Base-by-base conservation (phyloP, 129 eudicot species). In the Chrysanthemum lavandulifolium region DNA sequence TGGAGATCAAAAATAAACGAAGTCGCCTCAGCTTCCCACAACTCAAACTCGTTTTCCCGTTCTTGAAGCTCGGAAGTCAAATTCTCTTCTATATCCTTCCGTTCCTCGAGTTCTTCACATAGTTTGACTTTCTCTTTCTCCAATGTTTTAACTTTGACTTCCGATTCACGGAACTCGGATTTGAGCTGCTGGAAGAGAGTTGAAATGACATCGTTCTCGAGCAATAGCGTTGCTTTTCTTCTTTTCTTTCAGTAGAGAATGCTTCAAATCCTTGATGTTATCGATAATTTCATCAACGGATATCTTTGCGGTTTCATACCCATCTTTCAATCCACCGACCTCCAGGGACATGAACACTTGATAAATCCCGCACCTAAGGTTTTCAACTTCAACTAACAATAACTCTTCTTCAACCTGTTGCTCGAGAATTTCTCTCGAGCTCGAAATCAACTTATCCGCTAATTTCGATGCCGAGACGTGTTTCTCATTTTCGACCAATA, bases 1-100 rank as follows among this genome's bases (percentile, higher is more conserved):
- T 94, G 99, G 80, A 94, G 96, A 82, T 90, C 96, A 57, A 94
- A 94, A 76, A 85, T 81, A 71, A 94, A 94, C 2, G 93, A 68
- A 13, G 91, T 60, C 1, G 99, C 99, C 82, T 94, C 99, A 6
- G 99, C 85, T 55, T 94, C 99, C 97, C 97, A 94, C 18, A 94
- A 80, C 74, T 90, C 89, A 78, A 82, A 88, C 75, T 88, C 99
- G 12, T 84, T 82, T 73, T 74, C 89, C 58, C 82, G 80, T 69
- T 86, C 94, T 76, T 84, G 86, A 63, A 94, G 85, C 72, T 94
- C 93, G 1, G 76, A 86, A 77, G 77, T 68, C 83, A 94, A 61
- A 69, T 73, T 65, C 67, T 80, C 86, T 74, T 88, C 93, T 59
- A 80, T 77, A 31, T 71, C 84, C 53, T 74, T 77, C 55, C 56